Base-by-base conservation (phyloP, 2,329 filamentous ascomycete genomes). In the Neonectria magnoliae region DNA sequence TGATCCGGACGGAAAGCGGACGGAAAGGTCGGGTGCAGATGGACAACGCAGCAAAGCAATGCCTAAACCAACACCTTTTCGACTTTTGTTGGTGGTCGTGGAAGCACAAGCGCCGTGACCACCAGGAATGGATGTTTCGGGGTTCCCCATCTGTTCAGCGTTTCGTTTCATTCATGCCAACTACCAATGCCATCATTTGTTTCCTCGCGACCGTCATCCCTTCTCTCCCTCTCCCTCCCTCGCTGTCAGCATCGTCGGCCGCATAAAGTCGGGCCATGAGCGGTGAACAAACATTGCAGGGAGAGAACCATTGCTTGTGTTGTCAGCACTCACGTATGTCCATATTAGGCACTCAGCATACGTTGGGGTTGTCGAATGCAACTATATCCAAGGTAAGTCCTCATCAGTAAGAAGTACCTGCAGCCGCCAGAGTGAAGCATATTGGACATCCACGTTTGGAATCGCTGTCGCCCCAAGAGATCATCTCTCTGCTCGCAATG, bases 201-300 rank as follows among this genome's bases (percentile, higher is more conserved):
- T 10, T 31, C 29, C 25, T 5, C 25, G 6, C 25, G 25, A 6
- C 25, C 6, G 25, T 25, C 25, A 25, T 25, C 25, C 25, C 22
- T 25, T 29, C 27, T 29, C 27, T 29, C 27, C 27, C 29, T 31
- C 3, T n/a, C n/a, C n/a, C n/a, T n/a, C n/a, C n/a, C n/a, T n/a
- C n/a, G n/a, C n/a, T n/a, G 50, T 60, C 57, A 53, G 29, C 48
- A 9, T 51, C n/a, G 33, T 57, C 55, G 45, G 55, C 55, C 55
- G 55, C 57, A 48, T 25, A 3, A 13, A 7, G n/a, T 7, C 25
- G 4, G 27, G 11, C 5, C 25, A 47, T 14, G 50, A 16, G 57
- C 57, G 57, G 48, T 54, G 57, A 25, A 25, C 25, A 25, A 54
- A 54, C 18, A 45, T 38, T 29, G 57, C 41, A 27, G 48, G 18